Conservation (phyloP, 106 monocot genomes). For the Phalaenopsis equestris region DNA sequence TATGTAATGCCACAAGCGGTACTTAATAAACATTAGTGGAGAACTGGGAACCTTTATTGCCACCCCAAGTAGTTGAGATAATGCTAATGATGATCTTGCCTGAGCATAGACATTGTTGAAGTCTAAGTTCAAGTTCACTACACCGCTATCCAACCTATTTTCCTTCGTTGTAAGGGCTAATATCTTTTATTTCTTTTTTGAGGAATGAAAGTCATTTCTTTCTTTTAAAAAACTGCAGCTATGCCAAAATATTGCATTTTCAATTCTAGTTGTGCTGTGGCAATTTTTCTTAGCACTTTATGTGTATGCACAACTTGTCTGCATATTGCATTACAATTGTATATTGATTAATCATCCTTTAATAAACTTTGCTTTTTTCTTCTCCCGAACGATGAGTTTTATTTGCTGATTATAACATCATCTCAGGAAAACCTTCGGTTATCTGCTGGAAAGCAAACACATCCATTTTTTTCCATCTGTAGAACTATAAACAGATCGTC, state of each 20-base stretch:
- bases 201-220: neutral
- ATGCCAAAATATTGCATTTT: neutral
- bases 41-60: neutral
- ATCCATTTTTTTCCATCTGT: constrained; percentile 71
- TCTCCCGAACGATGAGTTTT: neutral
- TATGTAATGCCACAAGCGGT: neutral
- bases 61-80: neutral
- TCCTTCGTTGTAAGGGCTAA: neutral
- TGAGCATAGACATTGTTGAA: neutral
- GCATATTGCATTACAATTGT: neutral
- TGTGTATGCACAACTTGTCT: neutral
- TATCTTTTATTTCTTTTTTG: neutral
- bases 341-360: neutral
- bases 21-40: neutral
- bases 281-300: neutral
- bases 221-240: neutral
- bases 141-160: neutral
- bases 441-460: constrained; percentile 61
- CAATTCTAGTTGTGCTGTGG: neutral
- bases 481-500: constrained; percentile 30
- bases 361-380: neutral
- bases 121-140: neutral
- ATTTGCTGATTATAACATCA: constrained; percentile 5
- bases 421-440: constrained; percentile 50
- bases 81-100: neutral